Conservation (phyloP, 1,284 basidiomycete species). For the Fomitopsis betulina region DNA sequence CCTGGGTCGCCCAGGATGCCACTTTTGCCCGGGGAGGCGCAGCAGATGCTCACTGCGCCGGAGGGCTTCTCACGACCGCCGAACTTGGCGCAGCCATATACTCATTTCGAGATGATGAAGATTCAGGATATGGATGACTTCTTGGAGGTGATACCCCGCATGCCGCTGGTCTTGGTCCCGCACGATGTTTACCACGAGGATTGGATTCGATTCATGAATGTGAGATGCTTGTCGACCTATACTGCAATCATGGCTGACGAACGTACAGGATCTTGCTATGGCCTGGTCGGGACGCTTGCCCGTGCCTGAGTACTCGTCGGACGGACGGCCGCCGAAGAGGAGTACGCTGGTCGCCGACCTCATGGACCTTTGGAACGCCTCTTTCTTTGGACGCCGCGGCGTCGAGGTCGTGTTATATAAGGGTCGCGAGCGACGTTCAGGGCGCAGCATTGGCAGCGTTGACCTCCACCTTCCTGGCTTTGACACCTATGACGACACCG, state of each 20-base stretch:
- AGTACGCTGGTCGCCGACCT: slow-evolving; percentile 61
- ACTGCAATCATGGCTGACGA: slow-evolving; percentile 1
- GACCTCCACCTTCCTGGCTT: slow-evolving; percentile 51
- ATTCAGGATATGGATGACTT: slow-evolving; percentile 73
- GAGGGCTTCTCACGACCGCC: slow-evolving; percentile 69
- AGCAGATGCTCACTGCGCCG: slow-evolving; percentile 50
- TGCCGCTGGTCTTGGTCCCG: slow-evolving; percentile 66
- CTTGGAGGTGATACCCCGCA: slow-evolving; percentile 55
- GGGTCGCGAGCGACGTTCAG: slow-evolving; percentile 69
- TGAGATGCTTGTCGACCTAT: slow-evolving; percentile 27
- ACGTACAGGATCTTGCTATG: slow-evolving; percentile 55
- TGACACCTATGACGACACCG: slow-evolving; percentile 35
- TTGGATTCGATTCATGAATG: slow-evolving; percentile 73
- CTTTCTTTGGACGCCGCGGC: slow-evolving; percentile 66
- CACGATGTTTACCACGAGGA: slow-evolving; percentile 75
- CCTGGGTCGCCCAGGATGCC: slow-evolving; percentile 21
- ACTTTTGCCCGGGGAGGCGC: slow-evolving; percentile 20
- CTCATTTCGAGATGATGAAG: slow-evolving; percentile 64
- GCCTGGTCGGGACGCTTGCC: slow-evolving; percentile 73
- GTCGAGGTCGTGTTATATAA: slow-evolving; percentile 73
- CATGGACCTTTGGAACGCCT: slow-evolving; percentile 71
- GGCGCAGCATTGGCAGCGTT: slow-evolving; percentile 44
- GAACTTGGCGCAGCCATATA: slow-evolving; percentile 61
- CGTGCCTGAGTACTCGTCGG: slow-evolving; percentile 42
- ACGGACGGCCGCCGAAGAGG: slow-evolving; percentile 48